These are phyloP conservation scores for Trichoderma sp. DNA, from an alignment of 2,329 filamentous ascomycete genomes.

Conservation along the genomic window DNA sequence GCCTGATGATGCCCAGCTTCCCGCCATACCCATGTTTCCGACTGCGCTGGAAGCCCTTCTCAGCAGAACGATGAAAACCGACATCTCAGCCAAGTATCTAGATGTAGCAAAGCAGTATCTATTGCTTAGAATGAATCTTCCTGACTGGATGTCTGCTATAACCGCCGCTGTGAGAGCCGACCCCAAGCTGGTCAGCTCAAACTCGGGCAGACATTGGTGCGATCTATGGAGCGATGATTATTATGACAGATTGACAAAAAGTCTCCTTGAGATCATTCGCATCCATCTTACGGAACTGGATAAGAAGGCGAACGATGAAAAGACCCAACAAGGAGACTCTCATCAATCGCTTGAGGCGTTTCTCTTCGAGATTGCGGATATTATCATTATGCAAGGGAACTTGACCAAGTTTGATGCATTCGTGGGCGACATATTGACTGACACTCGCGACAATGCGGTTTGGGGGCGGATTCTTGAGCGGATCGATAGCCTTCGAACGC, in stretches of 20 bases:
- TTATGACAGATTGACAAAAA: neutral
- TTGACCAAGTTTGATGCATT: neutral
- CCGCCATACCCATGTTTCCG: constrained; percentile 29
- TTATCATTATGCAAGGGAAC: neutral
- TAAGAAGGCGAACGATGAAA: neutral
- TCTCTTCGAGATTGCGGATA: neutral
- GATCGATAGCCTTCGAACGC: constrained; percentile 1
- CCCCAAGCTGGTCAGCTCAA: constrained; percentile 30
- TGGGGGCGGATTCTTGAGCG: neutral
- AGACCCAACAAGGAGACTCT: neutral
- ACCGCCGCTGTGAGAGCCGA: constrained; percentile 30
- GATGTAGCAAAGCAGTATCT: constrained; percentile 6
- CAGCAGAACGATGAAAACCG: constrained; percentile 26
- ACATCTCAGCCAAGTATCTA: neutral
- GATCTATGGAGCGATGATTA: constrained; percentile 26
- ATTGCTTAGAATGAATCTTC: constrained; percentile 30
- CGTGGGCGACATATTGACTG: neutral
- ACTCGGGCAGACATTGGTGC: constrained; percentile 36
- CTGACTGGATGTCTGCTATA: constrained; percentile 27
- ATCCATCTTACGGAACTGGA: neutral
- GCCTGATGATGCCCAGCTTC: constrained; percentile 27
- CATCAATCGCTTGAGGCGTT: neutral
- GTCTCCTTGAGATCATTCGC: neutral
- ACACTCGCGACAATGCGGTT: neutral
- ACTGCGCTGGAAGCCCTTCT: constrained; percentile 23